Evolutionary conservation across 352 stramenopile species (phyloP).

Genomic region (Globisporangium splendens): DNA sequence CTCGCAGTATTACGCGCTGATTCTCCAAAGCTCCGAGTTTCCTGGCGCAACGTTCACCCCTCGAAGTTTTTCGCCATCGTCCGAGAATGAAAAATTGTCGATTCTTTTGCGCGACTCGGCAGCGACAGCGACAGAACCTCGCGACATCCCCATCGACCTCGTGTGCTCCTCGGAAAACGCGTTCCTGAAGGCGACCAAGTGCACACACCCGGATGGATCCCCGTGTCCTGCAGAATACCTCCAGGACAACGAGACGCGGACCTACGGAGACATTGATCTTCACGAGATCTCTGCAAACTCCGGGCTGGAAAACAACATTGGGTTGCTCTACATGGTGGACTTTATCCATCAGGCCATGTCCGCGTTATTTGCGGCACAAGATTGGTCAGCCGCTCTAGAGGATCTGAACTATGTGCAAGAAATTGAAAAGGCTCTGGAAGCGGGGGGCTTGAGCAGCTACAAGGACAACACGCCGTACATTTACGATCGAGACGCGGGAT

Average conservation of each 20-base stretch:
- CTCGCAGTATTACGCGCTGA: slow-evolving; percentile 37
- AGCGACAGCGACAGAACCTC: neutral
- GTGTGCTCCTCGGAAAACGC: slow-evolving; percentile 23
- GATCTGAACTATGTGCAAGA: slow-evolving; percentile 31
- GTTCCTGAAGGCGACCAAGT: slow-evolving; percentile 23
- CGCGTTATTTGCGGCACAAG: slow-evolving; percentile 23
- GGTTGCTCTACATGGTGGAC: slow-evolving; percentile 36
- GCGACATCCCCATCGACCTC: slow-evolving; percentile 24
- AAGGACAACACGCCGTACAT: slow-evolving; percentile 20
- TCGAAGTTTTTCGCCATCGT: slow-evolving; percentile 12
- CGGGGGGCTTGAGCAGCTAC: slow-evolving; percentile 21
- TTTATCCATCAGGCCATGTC: slow-evolving; percentile 40
- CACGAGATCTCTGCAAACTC: slow-evolving; percentile 12
- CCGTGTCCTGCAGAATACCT: slow-evolving; percentile 23
- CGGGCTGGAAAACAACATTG: slow-evolving; percentile 37
- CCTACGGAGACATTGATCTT: slow-evolving; percentile 28
- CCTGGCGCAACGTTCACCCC: slow-evolving; percentile 29
- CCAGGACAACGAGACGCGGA: slow-evolving; percentile 11
- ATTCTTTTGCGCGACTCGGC: slow-evolving; percentile 23
- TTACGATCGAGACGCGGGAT: slow-evolving; percentile 21
- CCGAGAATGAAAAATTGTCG: slow-evolving; percentile 14
- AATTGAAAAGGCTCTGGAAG: slow-evolving; percentile 13
- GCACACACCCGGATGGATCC: slow-evolving; percentile 23
- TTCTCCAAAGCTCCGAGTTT: slow-evolving; percentile 40
- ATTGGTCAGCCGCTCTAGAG: slow-evolving; percentile 28